Conservation (phyloP, 169 alveolate species). For the Theileria orientalis region DNA sequence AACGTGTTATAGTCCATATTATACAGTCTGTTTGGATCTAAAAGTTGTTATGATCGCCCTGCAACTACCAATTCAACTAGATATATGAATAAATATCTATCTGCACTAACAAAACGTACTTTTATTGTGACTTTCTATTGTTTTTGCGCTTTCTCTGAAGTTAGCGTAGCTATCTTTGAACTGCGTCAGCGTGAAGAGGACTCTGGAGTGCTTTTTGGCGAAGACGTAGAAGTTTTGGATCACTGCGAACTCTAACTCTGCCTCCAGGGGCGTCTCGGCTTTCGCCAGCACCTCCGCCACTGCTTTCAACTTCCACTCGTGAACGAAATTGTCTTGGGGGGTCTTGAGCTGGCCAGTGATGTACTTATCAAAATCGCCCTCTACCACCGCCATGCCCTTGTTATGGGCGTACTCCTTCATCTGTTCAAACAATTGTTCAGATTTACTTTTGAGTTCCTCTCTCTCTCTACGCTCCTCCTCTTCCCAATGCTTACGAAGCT, state of each 20-base stretch:
- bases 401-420: too few relatives aligned
- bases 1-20: not conserved
- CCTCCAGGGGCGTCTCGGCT: not conserved
- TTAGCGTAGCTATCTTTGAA: constrained; percentile 35
- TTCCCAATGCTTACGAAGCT: too few relatives aligned
- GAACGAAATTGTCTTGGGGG: constrained; percentile 1
- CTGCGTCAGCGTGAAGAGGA: constrained; percentile 23
- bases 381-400: too few relatives aligned
- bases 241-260: constrained; percentile 33
- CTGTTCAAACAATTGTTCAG: too few relatives aligned
- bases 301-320: constrained; percentile 22
- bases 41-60: not conserved
- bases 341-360: too few relatives aligned
- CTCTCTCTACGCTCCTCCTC: too few relatives aligned
- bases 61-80: constrained; percentile 18
- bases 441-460: too few relatives aligned
- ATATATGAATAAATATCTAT: constrained; percentile 10
- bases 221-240: constrained; percentile 40
- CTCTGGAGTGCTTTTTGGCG: constrained; percentile 11
- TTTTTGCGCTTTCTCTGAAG: constrained; percentile 30
- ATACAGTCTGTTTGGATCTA: not conserved
- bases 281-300: not conserved
- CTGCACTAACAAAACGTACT: not conserved
- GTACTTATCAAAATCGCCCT: too few relatives aligned
- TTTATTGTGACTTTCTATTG: constrained; percentile 56